Evolutionary conservation across 2,329 filamentous ascomycete species (phyloP), one percentile per base, ranked within the genome.

Genomic region (Elsinoe perseae): DNA sequence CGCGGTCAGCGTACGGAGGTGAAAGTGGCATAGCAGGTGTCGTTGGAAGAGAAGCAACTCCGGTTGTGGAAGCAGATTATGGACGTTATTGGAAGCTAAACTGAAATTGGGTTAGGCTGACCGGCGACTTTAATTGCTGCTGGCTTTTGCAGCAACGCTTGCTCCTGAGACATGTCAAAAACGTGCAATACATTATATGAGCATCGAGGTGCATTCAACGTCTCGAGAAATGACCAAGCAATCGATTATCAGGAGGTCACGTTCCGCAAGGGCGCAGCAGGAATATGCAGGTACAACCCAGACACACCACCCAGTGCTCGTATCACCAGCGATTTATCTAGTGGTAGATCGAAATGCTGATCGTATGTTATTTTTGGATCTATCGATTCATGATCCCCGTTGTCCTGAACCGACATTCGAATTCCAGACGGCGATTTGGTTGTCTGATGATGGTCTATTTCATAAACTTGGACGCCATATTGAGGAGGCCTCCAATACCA

Each of bases 391-490:
- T 30, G n/a, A 9, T 36, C 5, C 14, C 14, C 27, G 16, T 30
- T 32, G 25, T 25, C 21, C n/a, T 4, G 16, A 36, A 20, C 16
- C 16, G 4, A 43, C 28, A 23, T 50, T 27, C 44, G 25, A 23
- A 30, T 14, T 16, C 25, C 25, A 2, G 10, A 12, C 7, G 14
- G 12, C 25, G 23, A 21, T 20, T 20, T 12, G 46, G 30, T 18
- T 21, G 48, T 2, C 7, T 12, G 32, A 14, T 14, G 23, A 10
- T 14, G 23, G 25, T 21, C 53, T 56, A 56, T n/a, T 44, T 56
- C 69, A 83, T 61, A 67, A 86, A 84, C 70, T 85, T 85, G 68
- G 77, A 78, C 7, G 82, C 82, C 66, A 84, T 62, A 55, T 72
- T 70, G 73, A 83, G 76, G 58, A 85, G 64, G n/a, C 73, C 69